Evolutionary conservation across 2,329 filamentous ascomycete species (phyloP).

Genomic region (Diplodia sapinea): DNA sequence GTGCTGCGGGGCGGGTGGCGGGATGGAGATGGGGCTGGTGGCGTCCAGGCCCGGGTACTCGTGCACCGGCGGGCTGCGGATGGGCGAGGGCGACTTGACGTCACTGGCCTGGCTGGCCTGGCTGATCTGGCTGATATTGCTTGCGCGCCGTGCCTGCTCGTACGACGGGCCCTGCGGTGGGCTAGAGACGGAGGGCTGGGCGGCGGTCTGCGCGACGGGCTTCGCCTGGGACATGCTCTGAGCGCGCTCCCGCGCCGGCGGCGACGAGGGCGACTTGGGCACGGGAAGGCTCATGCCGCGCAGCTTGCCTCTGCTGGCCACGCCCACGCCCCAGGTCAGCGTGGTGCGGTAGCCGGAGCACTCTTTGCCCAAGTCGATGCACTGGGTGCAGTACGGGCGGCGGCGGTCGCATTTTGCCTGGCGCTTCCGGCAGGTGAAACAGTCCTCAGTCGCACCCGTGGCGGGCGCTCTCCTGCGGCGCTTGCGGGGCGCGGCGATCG

Average conservation of each 20-base stretch:
- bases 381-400: conserved; percentile 93
- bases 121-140: conserved; percentile 18
- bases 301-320: conserved; percentile 93
- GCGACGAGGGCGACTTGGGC: conserved; percentile 50
- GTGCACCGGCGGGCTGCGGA: conserved; percentile 35
- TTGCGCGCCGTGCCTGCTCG: conserved; percentile 7
- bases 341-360: conserved; percentile 97
- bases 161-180: conserved; percentile 5
- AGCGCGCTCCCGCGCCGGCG: conserved; percentile 33
- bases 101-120: conserved; percentile 6
- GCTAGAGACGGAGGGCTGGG: conserved; percentile 3
- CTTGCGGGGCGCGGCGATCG: conserved; percentile 54
- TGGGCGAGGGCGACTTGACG: conserved; percentile 30
- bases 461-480: conserved; percentile 86
- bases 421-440: conserved; percentile 88
- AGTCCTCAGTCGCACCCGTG: conserved; percentile 90
- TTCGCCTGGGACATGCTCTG: conserved; percentile 19
- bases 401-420: conserved; percentile 86
- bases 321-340: conserved; percentile 94
- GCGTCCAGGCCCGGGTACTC: conserved; percentile 47
- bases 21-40: conserved; percentile 50
- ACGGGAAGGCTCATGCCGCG: conserved; percentile 80
- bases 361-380: conserved; percentile 86
- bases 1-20: conserved; percentile 43
- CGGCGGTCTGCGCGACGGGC: conserved; percentile 1